Base-by-base conservation (phyloP, 1,284 basidiomycete species). In the Athelia psychrophila region DNA sequence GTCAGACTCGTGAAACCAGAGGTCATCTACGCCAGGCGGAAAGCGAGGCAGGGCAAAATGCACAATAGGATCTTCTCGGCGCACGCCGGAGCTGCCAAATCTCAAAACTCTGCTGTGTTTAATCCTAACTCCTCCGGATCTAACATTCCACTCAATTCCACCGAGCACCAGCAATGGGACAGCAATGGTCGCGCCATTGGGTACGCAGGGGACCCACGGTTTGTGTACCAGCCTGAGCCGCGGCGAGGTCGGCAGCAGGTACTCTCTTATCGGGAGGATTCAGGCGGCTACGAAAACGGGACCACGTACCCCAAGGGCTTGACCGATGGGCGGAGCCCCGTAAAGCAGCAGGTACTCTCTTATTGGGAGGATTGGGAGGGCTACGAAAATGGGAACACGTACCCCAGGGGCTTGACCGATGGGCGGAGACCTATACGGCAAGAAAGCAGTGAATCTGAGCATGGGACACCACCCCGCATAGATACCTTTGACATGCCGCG, bases 1-100 rank as follows among this genome's bases (percentile, higher is more conserved):
- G 92, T 96, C 84, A 82, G 86, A 62, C 75, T 80, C 58, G 86
- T 83, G 23, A 88, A 93, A 59, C 81, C 88, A 0, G 65, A 71
- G 1, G 83, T 96, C 8, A 86, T 95, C 62, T 83, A 90, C 52
- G 79, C 80, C 35, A 76, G 86, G 44, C 80, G 92, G 52, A 91
- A 82, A 68, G 83, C 80, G 22, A 74, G 84, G 18, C 80, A 82
- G 74, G 71, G 66, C 44, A 81, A 81, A 64, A 58, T 75, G 46
- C 56, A 64, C 18, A 18, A 42, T 22, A 42, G 20, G 8, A 22
- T 6, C 38, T 42, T 22, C 38, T 30, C 27, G 27, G 6, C 27
- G 6, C 64, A 69, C 44, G 66, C 69, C 49, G 56, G 61, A 27
- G 57, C 56, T 51, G 60, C 55, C 49, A 62, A 60, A 54, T 66